Percentiles rank a stretch among this genome's conserved stretches.
Evolutionary conservation across 768 basidiomycete genomes (phyloP).

Genomic region (Boletus coccyginus): DNA sequence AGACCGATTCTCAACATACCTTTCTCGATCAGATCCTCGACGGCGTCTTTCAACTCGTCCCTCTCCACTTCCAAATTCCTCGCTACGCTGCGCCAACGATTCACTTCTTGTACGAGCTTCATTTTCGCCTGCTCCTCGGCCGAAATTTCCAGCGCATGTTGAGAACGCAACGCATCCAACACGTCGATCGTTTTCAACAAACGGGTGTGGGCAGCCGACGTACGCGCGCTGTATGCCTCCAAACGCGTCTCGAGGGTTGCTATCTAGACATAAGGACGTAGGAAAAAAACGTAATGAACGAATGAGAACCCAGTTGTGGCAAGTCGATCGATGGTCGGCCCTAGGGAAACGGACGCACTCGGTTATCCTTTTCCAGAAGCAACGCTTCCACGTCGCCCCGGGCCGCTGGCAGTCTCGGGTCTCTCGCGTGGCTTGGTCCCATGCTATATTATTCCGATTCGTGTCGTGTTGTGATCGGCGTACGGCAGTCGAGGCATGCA

Average conservation of each 20-base stretch:
- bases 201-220: conserved; percentile 45
- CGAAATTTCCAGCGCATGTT: conserved; percentile 41
- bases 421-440: conserved; percentile 23
- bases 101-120: conserved; percentile 38
- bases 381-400: conserved; percentile 18
- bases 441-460: conserved; percentile 11
- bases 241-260: conserved; percentile 29
- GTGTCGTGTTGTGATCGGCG: conserved; percentile 1
- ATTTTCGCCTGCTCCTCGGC: conserved; percentile 32
- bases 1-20: conserved; percentile 36
- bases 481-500: conserved; percentile 2
- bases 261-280: conserved; percentile 18
- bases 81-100: conserved; percentile 32
- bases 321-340: not conserved
- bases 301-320: not conserved
- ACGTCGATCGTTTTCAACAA: conserved; percentile 49
- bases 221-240: conserved; percentile 37
- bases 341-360: conserved; percentile 14
- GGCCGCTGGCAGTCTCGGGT: conserved; percentile 8
- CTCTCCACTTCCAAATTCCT: conserved; percentile 42
- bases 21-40: conserved; percentile 55
- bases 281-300: not conserved
- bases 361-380: conserved; percentile 27
- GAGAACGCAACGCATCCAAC: conserved; percentile 41
- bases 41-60: conserved; percentile 54